These are phyloP conservation scores for Zygoascus hellenicus DNA, from an alignment of 1,139 yeast species.

Conservation along the genomic window DNA sequence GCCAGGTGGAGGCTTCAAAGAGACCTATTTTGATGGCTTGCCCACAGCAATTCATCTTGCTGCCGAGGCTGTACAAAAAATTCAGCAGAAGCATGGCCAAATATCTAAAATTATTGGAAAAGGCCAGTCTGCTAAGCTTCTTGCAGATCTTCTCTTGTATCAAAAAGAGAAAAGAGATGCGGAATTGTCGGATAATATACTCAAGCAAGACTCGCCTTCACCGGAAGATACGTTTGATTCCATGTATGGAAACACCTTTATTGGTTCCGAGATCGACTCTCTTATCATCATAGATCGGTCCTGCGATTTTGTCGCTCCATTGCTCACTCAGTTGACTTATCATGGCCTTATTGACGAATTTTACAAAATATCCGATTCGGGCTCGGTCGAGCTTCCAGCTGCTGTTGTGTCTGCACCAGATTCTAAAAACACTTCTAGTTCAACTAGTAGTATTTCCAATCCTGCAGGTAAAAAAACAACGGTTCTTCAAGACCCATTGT, in stretches of 20 bases:
- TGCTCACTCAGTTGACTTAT: constrained; percentile 74
- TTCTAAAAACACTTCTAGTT: constrained; percentile 1
- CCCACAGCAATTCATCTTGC: constrained; percentile 37
- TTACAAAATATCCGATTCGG: constrained; percentile 46
- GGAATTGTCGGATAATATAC: constrained; percentile 17
- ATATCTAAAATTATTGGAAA: constrained; percentile 44
- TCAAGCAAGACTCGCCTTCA: constrained; percentile 5
- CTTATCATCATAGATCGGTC: constrained; percentile 74
- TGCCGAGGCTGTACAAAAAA: constrained; percentile 38
- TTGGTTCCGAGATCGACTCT: constrained; percentile 35
- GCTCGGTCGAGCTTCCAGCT: constrained; percentile 40
- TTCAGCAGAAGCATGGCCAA: constrained; percentile 34
- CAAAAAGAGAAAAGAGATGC: constrained; percentile 25
- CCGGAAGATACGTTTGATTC: constrained; percentile 21
- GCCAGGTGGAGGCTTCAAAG: constrained; percentile 31
- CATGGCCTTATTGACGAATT: constrained; percentile 77
- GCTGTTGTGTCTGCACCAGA: constrained; percentile 24
- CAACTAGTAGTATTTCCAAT: background rate
- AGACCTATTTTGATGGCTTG: constrained; percentile 34
- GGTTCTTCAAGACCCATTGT: constrained; percentile 40
- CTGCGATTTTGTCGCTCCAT: constrained; percentile 63
- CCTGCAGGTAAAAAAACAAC: constrained; percentile 24
- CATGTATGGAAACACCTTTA: constrained; percentile 30
- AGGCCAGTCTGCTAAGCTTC: constrained; percentile 41
- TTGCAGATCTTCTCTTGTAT: constrained; percentile 35